phyloP scores from a whole-genome alignment of 2,329 filamentous ascomycete species.

The Metarhizium sp. region DNA sequence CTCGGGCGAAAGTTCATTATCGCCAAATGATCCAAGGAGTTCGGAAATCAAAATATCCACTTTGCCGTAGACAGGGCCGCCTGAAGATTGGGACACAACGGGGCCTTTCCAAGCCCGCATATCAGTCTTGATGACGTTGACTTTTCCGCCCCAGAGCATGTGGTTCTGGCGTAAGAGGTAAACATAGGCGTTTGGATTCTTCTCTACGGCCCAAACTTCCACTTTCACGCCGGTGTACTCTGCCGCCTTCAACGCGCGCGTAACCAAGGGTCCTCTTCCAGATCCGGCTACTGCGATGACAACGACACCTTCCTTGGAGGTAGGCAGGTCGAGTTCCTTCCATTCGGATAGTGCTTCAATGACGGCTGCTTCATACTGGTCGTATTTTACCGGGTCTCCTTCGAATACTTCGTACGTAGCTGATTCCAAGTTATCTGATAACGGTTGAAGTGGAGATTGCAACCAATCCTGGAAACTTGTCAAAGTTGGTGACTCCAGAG shows the following conservation, averaged over 20 bases:
- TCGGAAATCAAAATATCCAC: constrained; percentile 94
- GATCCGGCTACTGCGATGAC: constrained; percentile 90
- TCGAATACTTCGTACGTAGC: constrained; percentile 98
- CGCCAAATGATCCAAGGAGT: constrained; percentile 86
- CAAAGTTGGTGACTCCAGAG: constrained; percentile 41
- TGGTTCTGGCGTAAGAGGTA: constrained; percentile 81
- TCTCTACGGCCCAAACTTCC: constrained; percentile 87
- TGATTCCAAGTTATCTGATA: constrained; percentile 93
- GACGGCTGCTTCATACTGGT: constrained; percentile 85
- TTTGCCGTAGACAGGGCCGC: constrained; percentile 45
- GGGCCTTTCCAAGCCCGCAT: constrained; percentile 97
- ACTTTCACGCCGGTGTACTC: constrained; percentile 66
- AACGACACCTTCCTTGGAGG: constrained; percentile 59
- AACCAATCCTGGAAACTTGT: constrained; percentile 80
- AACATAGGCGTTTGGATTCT: constrained; percentile 96
- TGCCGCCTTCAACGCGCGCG: constrained; percentile 74
- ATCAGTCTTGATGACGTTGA: constrained; percentile 88
- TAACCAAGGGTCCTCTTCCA: constrained; percentile 85
- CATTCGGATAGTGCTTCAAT: constrained; percentile 75
- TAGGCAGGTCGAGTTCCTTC: constrained; percentile 61
- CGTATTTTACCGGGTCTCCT: constrained; percentile 95
- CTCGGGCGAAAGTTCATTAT: constrained; percentile 95
- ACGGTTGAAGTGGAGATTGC: constrained; percentile 85
- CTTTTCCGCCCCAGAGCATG: constrained; percentile 67
- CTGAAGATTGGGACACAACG: constrained; percentile 32